phyloP scores from a whole-genome alignment of 2,329 filamentous ascomycete species.

The Trichophyton mentagrophytes region DNA sequence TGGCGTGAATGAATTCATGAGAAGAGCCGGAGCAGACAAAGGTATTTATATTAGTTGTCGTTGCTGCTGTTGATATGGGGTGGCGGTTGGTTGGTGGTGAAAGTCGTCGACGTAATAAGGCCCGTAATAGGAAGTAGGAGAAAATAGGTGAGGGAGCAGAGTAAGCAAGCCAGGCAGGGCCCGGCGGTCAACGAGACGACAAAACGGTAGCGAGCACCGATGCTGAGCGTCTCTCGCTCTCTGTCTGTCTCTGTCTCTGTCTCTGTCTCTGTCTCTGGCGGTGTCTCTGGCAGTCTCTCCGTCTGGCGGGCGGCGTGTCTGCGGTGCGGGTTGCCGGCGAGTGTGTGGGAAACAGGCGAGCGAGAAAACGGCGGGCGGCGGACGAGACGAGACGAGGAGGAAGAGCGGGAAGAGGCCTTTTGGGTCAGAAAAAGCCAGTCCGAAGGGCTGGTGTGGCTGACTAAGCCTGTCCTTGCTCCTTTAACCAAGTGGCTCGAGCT shows the following conservation, averaged over 20 bases:
- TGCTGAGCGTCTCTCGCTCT: background rate
- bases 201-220: background rate
- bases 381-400: background rate
- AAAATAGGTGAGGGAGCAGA: conserved; percentile 9
- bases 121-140: conserved; percentile 2
- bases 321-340: background rate
- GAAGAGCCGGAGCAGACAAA: background rate
- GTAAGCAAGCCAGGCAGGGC: background rate
- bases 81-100: conserved; percentile 1
- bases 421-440: background rate
- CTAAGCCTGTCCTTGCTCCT: background rate
- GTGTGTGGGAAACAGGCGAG: background rate
- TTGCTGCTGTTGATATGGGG: conserved; percentile 7
- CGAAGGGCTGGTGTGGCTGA: background rate
- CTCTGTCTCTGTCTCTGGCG: background rate
- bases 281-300: background rate
- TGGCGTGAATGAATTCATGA: conserved; percentile 30
- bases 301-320: background rate
- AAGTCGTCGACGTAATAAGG: background rate
- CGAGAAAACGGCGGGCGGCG: background rate
- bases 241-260: background rate
- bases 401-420: background rate
- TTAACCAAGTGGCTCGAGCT: background rate
- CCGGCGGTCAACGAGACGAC: background rate
- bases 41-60: no score